phyloP scores from a whole-genome alignment of 2,329 filamentous ascomycete species.

The Fusarium ramigenum region DNA sequence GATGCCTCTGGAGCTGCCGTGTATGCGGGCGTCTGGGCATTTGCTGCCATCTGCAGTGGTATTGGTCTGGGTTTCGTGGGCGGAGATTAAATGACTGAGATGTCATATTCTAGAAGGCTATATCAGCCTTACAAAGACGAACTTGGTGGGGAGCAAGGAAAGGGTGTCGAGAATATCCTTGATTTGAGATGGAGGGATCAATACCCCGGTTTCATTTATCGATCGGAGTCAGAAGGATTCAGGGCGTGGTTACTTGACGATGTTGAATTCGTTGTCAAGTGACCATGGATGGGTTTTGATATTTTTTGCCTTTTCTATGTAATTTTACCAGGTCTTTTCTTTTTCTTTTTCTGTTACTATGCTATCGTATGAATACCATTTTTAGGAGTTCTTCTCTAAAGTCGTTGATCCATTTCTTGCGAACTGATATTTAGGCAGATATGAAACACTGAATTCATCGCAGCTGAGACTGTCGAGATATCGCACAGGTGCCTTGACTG shows the following conservation, averaged over 20 bases:
- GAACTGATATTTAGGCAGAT: neutral
- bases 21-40: conserved; percentile 81
- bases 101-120: conserved; percentile 2
- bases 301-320: conserved; percentile 10
- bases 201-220: conserved; percentile 27
- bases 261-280: neutral
- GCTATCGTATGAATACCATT: conserved; percentile 18
- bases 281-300: neutral
- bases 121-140: conserved; percentile 29
- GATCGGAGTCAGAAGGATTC: conserved; percentile 22
- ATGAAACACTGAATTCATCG: neutral
- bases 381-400: neutral
- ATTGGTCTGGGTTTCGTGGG: conserved; percentile 62
- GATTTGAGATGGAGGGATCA: conserved; percentile 25
- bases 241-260: conserved; percentile 11
- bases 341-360: neutral
- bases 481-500: conserved; percentile 1
- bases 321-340: neutral
- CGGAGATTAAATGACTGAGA: conserved; percentile 48
- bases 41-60: conserved; percentile 69
- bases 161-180: conserved; percentile 15
- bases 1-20: conserved; percentile 74
- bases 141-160: neutral
- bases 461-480: neutral
- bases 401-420: neutral